These are phyloP conservation scores for Cryptococcus amylolentus DNA, from an alignment of 1,284 basidiomycete genomes.

Conservation along the genomic window DNA sequence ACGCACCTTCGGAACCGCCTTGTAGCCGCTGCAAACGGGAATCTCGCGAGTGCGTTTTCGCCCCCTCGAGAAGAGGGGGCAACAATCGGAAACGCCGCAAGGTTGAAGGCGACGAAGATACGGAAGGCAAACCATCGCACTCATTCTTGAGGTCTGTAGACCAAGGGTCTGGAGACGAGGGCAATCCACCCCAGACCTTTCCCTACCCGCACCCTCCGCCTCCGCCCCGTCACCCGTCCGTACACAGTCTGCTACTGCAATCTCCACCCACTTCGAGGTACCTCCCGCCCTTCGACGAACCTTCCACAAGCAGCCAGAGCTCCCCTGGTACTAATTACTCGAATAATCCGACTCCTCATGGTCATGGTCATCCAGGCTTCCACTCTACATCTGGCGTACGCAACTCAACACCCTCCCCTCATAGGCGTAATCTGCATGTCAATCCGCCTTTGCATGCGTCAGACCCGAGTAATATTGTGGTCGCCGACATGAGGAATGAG, in stretches of 20 bases:
- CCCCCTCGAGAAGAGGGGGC: slow-evolving; percentile 42
- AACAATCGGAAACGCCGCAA: slow-evolving; percentile 34
- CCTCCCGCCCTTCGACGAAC: slow-evolving; percentile 1
- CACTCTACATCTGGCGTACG: slow-evolving; percentile 3
- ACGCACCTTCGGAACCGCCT: slow-evolving; percentile 50
- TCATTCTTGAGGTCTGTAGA: background rate
- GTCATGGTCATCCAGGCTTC: background rate
- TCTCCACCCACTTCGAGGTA: slow-evolving; percentile 4
- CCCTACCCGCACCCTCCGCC: slow-evolving; percentile 14
- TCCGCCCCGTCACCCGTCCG: slow-evolving; percentile 4
- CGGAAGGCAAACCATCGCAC: background rate
- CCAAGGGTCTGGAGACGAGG: background rate
- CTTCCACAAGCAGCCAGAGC: slow-evolving; percentile 8
- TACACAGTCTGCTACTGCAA: slow-evolving; percentile 12
- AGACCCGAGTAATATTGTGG: slow-evolving; percentile 45
- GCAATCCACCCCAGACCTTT: slow-evolving; percentile 7
- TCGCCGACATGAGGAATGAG: slow-evolving; percentile 50
- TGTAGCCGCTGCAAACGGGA: slow-evolving; percentile 51
- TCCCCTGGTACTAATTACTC: slow-evolving; percentile 9
- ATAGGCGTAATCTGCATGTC: slow-evolving; percentile 33
- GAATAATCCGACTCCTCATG: slow-evolving; percentile 5
- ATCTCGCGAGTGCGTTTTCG: slow-evolving; percentile 51
- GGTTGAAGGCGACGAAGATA: background rate
- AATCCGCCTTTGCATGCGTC: slow-evolving; percentile 34
- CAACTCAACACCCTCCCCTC: slow-evolving; percentile 20